Conservation (phyloP, 225 moss, liverwort and hornwort species). For the Climacium dendroides region DNA sequence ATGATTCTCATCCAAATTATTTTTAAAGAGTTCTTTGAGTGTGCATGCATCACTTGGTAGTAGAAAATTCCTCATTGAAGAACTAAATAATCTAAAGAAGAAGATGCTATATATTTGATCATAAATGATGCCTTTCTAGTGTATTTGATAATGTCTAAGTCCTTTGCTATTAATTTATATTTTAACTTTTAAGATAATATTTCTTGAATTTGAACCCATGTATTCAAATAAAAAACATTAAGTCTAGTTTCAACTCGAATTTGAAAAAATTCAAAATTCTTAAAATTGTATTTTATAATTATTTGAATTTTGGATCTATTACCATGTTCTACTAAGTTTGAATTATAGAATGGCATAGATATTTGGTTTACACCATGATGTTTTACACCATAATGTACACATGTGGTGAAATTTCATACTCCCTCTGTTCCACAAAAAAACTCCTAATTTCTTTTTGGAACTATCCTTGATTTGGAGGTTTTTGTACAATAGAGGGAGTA, state of each 20-base stretch:
- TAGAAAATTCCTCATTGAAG: rapidly evolving
- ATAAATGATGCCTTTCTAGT: background rate
- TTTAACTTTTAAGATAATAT: background rate
- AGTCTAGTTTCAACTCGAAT: rapidly evolving
- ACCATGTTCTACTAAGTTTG: rapidly evolving
- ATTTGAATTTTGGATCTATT: background rate
- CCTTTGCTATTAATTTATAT: background rate
- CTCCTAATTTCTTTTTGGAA: no score
- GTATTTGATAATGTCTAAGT: background rate
- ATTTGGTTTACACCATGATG: background rate
- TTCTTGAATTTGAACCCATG: background rate
- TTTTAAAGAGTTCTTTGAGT: background rate
- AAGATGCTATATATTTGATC: background rate
- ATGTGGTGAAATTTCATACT: rapidly evolving
- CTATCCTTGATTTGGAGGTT: no score
- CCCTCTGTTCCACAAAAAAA: no score
- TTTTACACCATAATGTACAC: background rate
- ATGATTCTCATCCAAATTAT: background rate
- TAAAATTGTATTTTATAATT: background rate
- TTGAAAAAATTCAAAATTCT: background rate
- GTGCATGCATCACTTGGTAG: background rate
- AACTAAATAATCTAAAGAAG: background rate
- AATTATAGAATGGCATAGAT: rapidly evolving
- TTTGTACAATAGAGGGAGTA: no score
- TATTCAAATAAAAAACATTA: background rate